A percentile compares a stretch with the other conserved stretches of the same genome.
phyloP scores from a whole-genome alignment of 495 filamentous ascomycete genomes.

The Talaromyces ruber region DNA sequence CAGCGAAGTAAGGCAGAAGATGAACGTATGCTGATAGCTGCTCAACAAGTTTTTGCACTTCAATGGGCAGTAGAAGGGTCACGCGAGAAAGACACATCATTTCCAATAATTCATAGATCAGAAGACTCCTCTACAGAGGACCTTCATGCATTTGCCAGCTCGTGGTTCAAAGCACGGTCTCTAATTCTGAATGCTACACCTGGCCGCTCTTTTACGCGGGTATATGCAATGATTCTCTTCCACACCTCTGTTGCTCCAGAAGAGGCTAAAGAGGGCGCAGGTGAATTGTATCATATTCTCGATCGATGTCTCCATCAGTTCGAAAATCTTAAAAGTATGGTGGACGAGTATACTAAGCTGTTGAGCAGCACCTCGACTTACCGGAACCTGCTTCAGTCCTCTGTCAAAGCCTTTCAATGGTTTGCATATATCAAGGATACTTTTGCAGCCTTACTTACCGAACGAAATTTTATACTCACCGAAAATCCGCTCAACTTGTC shows the following conservation, averaged over 20 bases:
- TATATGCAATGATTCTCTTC: not conserved
- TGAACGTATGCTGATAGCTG: conserved; percentile 12
- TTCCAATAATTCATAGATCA: not conserved
- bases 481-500: not conserved
- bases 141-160: not conserved
- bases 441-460: not conserved
- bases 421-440: not conserved
- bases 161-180: not conserved
- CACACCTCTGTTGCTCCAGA: not conserved
- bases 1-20: conserved; percentile 8
- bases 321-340: not conserved
- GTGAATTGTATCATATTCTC: not conserved
- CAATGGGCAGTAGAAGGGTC: conserved; percentile 10
- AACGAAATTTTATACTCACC: not conserved
- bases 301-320: conserved; percentile 4
- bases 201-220: not conserved
- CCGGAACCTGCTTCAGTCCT: not conserved
- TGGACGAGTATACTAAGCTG: not conserved
- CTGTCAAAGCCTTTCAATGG: not conserved
- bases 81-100: not conserved
- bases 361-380: not conserved
- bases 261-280: not conserved
- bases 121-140: not conserved
- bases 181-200: not conserved
- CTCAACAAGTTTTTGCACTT: conserved; percentile 13